Conservation (phyloP, 208 protist species). For the Zelonia costaricensis region DNA sequence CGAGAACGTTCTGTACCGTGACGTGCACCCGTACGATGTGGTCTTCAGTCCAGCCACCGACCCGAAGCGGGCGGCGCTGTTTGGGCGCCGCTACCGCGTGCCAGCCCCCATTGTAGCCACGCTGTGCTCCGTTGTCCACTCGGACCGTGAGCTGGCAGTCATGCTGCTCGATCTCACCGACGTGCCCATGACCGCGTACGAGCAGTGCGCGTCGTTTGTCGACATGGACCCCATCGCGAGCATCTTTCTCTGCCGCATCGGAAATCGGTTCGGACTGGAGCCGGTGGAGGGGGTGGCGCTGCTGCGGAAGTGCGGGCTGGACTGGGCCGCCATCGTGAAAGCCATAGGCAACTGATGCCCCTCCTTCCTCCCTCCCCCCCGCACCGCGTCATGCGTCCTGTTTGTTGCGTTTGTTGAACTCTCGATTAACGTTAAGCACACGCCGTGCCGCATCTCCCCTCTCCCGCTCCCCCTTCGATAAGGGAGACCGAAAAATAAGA, state of each 20-base stretch:
- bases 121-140: conserved; percentile 42
- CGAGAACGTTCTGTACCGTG: conserved; percentile 41
- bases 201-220: conserved; percentile 63
- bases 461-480: no score
- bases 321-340: conserved; percentile 65
- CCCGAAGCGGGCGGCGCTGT: conserved; percentile 37
- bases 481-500: no score
- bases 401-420: no score
- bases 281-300: conserved; percentile 49
- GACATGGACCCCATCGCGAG: conserved; percentile 59
- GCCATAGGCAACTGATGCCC: conserved; percentile 12
- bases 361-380: no score
- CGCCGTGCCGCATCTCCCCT: no score
- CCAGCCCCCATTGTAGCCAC: conserved; percentile 60
- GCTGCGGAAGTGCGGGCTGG: conserved; percentile 46
- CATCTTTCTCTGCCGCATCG: conserved; percentile 77
- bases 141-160: conserved; percentile 59
- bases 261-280: conserved; percentile 60
- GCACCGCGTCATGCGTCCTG: no score
- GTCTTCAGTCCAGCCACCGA: conserved; percentile 68
- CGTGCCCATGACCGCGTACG: conserved; percentile 63
- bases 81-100: conserved; percentile 58
- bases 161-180: conserved; percentile 69
- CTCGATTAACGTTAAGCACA: no score
- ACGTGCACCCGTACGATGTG: conserved; percentile 60